Base-by-base conservation (phyloP, 306 rosid species). In the Cicer yamashitae region DNA sequence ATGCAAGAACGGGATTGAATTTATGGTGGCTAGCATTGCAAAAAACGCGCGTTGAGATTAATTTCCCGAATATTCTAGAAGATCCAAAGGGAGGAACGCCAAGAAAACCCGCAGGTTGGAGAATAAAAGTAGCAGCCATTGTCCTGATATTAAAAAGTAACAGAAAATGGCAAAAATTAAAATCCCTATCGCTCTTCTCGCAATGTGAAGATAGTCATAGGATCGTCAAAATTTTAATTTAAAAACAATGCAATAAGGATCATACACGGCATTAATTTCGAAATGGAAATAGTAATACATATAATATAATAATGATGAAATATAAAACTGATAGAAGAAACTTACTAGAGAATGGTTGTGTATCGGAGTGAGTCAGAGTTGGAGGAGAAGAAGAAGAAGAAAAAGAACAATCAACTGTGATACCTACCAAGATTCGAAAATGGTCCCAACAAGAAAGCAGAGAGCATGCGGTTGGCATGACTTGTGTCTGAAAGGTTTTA, bases 41-140 rank as follows among this genome's bases (percentile, higher is more conserved):
- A 0, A 30, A 59, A 3, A 74, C 70, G 44, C 54, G 67, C 73
- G 47, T 57, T 61, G 84, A 77, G 86, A 64, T 46, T 62, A 75
- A 87, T 67, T 80, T 83, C 1, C 37, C 37, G 30, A 77, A 77
- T 6, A 43, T 62, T 71, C 56, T 74, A 20, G 60, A 67, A 65
- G 70, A 72, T 44, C 67, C 57, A 50, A 77, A 66, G 3, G 67
- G 7, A 22, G 78, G 63, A 1, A 40, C 64, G 25, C 52, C 80
- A 40, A 34, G 73, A 75, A 76, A 73, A 51, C 86, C 75, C 40
- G 48, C 44, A 7, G 87, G 71, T 37, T 74, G 88, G 80, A 52
- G 50, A 46, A 74, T 56, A 37, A 74, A 79, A 9, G 78, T 39
- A 7, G 83, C 73, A 30, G 79, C 71, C 89, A 89, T 82, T 11